Evolutionary conservation across 257 asterid species (phyloP), one percentile per base, ranked within the genome.

Genomic region (Anisodus acutangulus): DNA sequence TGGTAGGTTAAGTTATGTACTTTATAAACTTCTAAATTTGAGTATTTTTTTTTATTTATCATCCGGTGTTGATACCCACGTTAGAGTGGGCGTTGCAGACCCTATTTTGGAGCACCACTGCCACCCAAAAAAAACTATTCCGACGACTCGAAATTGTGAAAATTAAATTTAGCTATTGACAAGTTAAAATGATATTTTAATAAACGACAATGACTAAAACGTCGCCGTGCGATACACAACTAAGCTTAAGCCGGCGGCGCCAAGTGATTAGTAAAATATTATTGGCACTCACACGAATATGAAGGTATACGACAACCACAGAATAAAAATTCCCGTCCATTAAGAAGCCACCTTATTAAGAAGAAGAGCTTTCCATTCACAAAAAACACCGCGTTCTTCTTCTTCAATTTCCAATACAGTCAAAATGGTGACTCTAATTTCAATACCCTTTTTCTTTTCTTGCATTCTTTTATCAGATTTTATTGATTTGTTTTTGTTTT

Each of bases 351-450:
- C 79, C 54, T 39, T 72, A 39, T 66, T 71, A 10, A 39, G 54
- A 6, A 54, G 13, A 45, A 35, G 54, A 82, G 55, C 41, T 31
- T 8, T 67, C 17, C n/a, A 11, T 55, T 31, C 8, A 10, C 55
- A 49, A 39, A 16, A 82, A 54, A 31, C 64, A 51, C 54, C 5
- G 43, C 35, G 8, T 82, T 72, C 68, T 67, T 74, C 80, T 49
- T 22, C 49, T 49, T 53, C 22, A 49, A 74, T 78, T 51, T 41
- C 64, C 41, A 69, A 15, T 37, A 37, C 82, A 15, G 15, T 68
- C 70, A 85, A 70, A 85, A 85, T 85, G 87, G 87, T 85, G 67
- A 80, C 85, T 80, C 13, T 22, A 78, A n/a, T 74, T 49, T 53
- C 47, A 53, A 1, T 4, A 22, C 63, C 47, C 7, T 53, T 53